Percentiles rank a stretch among this genome's conserved stretches.
These are phyloP conservation scores for Castanospermum australe DNA, from an alignment of 306 rosid species.

Conservation along the genomic window DNA sequence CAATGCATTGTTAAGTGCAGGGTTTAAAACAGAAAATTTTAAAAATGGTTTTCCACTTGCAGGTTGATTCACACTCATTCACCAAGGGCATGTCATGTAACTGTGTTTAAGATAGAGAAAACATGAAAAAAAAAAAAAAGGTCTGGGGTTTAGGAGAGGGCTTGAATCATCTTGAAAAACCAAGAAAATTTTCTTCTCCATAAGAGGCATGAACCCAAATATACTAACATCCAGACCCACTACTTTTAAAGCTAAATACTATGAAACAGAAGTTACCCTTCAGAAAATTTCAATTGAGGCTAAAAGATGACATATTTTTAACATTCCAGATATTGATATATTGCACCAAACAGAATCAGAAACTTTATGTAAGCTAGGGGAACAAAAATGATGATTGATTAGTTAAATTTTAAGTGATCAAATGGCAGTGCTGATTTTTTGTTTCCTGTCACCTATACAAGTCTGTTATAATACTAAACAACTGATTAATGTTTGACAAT, in stretches of 20 bases:
- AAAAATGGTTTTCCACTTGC: conserved; percentile 22
- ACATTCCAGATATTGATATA: background rate
- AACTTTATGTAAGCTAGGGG: background rate
- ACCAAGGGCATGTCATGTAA: background rate
- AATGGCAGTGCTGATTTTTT: conserved; percentile 1
- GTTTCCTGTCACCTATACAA: background rate
- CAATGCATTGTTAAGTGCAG: background rate
- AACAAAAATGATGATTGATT: background rate
- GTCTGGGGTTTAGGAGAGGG: background rate
- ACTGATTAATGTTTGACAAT: conserved; percentile 1
- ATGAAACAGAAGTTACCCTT: background rate
- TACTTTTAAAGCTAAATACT: background rate
- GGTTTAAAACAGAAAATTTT: background rate
- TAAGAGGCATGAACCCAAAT: background rate
- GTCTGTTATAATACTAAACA: background rate
- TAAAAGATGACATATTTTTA: background rate
- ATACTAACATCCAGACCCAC: background rate
- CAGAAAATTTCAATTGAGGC: background rate
- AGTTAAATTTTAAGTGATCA: background rate
- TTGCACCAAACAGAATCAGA: background rate
- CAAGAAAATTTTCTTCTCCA: conserved; percentile 11
- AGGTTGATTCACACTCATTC: conserved; percentile 14
- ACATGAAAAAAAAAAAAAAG: background rate
- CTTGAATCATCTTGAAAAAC: conserved; percentile 4
- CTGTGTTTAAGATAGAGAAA: background rate